Evolutionary conservation across 805 yeast genomes (phyloP).

Genomic region (Starmerella lactis-condensi): DNA sequence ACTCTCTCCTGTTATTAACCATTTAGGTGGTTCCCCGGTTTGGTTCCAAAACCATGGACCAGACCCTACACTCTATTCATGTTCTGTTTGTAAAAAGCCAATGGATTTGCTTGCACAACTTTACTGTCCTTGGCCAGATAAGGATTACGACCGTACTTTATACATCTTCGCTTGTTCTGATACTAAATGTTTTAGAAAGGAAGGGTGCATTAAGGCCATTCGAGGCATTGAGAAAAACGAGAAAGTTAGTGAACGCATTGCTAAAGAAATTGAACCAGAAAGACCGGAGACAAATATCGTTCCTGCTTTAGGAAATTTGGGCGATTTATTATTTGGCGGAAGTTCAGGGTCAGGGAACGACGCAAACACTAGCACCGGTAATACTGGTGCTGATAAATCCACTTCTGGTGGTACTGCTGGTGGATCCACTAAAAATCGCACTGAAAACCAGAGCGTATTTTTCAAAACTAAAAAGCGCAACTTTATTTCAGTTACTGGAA

Average conservation of each 20-base stretch:
- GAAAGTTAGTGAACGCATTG: constrained; percentile 18
- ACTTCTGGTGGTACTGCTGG: no score
- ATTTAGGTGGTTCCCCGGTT: constrained; percentile 59
- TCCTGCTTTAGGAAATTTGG: constrained; percentile 7
- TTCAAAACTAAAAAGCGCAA: neutral
- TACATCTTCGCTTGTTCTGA: constrained; percentile 63
- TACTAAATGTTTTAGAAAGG: constrained; percentile 43
- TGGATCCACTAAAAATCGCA: no score
- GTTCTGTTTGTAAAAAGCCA: constrained; percentile 43
- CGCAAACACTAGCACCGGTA: no score
- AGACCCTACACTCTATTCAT: constrained; percentile 30
- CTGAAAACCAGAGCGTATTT: constrained; percentile 6
- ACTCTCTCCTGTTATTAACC: constrained; percentile 26
- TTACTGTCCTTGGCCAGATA: constrained; percentile 54
- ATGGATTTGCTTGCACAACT: constrained; percentile 64
- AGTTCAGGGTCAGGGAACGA: no score
- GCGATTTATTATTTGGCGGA: constrained; percentile 12
- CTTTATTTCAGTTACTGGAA: constrained; percentile 2
- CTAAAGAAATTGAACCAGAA: constrained; percentile 27
- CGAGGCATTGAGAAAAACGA: constrained; percentile 57
- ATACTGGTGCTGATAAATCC: no score
- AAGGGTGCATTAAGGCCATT: constrained; percentile 56
- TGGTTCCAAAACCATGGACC: constrained; percentile 51
- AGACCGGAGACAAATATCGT: constrained; percentile 26
- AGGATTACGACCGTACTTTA: constrained; percentile 47